phyloP scores from a whole-genome alignment of 2,329 filamentous ascomycete species.

The Cladosporium sp. region DNA sequence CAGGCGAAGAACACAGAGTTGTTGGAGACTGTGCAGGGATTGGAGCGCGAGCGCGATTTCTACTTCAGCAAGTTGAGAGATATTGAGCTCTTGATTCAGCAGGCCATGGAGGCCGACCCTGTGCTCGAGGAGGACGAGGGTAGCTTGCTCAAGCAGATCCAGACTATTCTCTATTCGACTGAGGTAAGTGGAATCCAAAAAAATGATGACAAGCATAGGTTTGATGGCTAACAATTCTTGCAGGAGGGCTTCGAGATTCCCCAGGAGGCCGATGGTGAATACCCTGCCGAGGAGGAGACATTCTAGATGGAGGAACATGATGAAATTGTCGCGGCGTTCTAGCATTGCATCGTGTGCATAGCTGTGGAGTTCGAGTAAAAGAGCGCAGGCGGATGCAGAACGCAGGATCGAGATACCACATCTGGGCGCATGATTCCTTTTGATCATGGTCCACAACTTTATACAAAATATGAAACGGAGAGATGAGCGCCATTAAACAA shows the following conservation, averaged over 20 bases:
- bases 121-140: conserved; percentile 93
- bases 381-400: neutral
- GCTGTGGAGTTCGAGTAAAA: conserved; percentile 1
- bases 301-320: conserved; percentile 51
- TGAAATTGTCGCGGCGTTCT: conserved; percentile 12
- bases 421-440: neutral
- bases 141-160: conserved; percentile 90
- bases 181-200: conserved; percentile 56
- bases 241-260: conserved; percentile 77
- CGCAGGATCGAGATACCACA: conserved; percentile 11
- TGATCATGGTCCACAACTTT: neutral
- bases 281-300: conserved; percentile 70
- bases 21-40: conserved; percentile 90
- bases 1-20: conserved; percentile 82
- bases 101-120: conserved; percentile 87
- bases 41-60: conserved; percentile 96
- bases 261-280: conserved; percentile 66
- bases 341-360: conserved; percentile 18
- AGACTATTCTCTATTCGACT: conserved; percentile 94
- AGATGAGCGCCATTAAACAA: neutral
- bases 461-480: conserved; percentile 5
- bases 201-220: too few species aligned
- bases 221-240: neutral
- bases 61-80: conserved; percentile 99
- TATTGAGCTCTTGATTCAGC: conserved; percentile 92